Percentiles rank a stretch among this genome's conserved stretches.
Conservation (phyloP, 768 basidiomycete genomes). For the Boletus speciosus region DNA sequence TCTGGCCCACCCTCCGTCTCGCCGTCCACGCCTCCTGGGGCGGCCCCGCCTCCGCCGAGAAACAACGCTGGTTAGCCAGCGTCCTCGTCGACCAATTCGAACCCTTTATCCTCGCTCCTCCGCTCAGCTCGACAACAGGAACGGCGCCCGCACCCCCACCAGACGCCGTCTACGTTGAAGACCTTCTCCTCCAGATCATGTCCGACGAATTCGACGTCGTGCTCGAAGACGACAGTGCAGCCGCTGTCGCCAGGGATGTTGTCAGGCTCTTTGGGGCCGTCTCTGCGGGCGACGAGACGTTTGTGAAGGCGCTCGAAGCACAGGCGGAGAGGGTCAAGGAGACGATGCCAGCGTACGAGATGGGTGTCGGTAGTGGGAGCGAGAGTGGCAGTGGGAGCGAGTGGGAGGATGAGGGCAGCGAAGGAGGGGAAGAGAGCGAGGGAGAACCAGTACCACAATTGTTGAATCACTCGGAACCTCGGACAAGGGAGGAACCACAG, state of each 20-base stretch:
- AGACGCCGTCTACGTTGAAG: conserved; percentile 77
- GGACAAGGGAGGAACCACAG: conserved; percentile 52
- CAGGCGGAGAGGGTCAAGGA: conserved; percentile 56
- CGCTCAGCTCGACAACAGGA: background rate
- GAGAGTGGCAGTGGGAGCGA: conserved; percentile 45
- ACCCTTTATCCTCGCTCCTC: conserved; percentile 37
- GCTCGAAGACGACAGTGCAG: conserved; percentile 83
- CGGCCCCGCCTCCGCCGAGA: conserved; percentile 64
- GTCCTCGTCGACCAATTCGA: conserved; percentile 80
- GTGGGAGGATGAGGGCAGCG: conserved; percentile 37
- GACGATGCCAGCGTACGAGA: conserved; percentile 51
- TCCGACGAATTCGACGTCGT: conserved; percentile 82
- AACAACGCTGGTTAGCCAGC: conserved; percentile 83
- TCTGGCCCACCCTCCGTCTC: conserved; percentile 84
- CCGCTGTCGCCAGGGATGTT: conserved; percentile 68
- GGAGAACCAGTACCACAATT: conserved; percentile 56
- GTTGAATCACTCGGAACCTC: conserved; percentile 37
- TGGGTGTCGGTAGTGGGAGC: conserved; percentile 29
- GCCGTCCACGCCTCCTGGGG: conserved; percentile 89
- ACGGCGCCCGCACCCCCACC: conserved; percentile 21
- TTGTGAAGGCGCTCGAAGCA: conserved; percentile 61
- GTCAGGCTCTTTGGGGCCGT: conserved; percentile 64
- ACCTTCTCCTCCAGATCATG: conserved; percentile 79
- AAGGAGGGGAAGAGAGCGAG: conserved; percentile 36
- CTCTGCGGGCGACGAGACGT: conserved; percentile 40